Base-by-base conservation (phyloP, 257 asterid genomes). In the Jasminum sambac region DNA sequence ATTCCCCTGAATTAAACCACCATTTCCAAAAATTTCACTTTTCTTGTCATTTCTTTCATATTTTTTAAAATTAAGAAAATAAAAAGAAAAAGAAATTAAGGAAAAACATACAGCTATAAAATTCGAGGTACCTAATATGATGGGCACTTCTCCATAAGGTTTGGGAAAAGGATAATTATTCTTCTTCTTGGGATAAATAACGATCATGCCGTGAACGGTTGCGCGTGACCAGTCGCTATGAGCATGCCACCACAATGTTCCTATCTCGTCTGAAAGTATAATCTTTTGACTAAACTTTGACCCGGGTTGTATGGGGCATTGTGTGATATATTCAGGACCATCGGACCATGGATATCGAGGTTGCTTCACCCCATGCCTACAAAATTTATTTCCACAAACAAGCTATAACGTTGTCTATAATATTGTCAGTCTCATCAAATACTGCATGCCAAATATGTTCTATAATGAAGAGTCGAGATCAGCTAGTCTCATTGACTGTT, bases 171-270 rank as follows among this genome's bases (percentile, higher is more conserved):
- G 90, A 69, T 78, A 78, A 34, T 58, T 36, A 1, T 70, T 8
- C 17, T 66, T 67, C 6, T 13, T 64, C 36, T 13, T 50, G 4
- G 92, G 86, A 0, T 63, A 65, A 6, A 86, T 63, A n/a, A 84
- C 38, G 12, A 84, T 66, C 23, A 80, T 83, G 16, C 91, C 89
- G 6, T 84, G 77, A 7, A 84, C 86, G 13, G 89, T 82, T 64
- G 83, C 82, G 7, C 91, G 71, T 2, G 83, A 76, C 89, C 89
- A 86, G 0, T 77, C 84, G 41, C 80, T 83, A 3, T 86, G 91
- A 2, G 87, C 91, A 58, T 86, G 91, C 91, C 91, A 86, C 87
- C 84, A 86, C 1, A 86, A 4, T 0, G 89, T 84, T 39, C 91
- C 91, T 19, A 73, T 67, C 75, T 86, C 89, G 0, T 76, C 76